Base-by-base conservation (phyloP, 2,329 filamentous ascomycete species). In the Alternaria viburni region DNA sequence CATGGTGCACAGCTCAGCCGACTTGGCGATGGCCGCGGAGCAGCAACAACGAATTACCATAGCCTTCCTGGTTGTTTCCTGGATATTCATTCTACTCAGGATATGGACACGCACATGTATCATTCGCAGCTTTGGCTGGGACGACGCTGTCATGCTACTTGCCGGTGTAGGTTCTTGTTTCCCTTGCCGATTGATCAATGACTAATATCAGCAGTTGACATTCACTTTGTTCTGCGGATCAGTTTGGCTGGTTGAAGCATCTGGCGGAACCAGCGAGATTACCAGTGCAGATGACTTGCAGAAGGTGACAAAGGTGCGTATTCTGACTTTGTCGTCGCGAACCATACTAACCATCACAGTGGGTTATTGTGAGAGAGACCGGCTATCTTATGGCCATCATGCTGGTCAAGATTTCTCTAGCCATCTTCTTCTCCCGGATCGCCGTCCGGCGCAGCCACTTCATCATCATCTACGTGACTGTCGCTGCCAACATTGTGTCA, bases 351-450 rank as follows among this genome's bases (percentile, higher is more conserved):
- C 49, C 3, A 25, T 21, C 7, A n/a, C n/a, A 81, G 79, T 77
- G 73, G 69, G 71, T 74, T 2, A 68, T 80, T 10, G 65, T 78
- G 2, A 73, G 76, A 46, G 79, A 83, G 59, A 72, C 71, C 12
- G 73, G 80, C 3, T 83, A 83, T 62, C 65, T 82, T 41, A 59
- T 78, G n/a, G 76, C 80, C 0, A 79, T 81, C 64, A 77, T 81
- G 62, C 66, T 78, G 15, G 67, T 83, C 62, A 84, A 84, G 65
- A 77, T 83, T 21, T 83, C 82, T 2, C 68, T 84, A 6, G 81
- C 77, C 8, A 76, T 84, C 36, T 83, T 83, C 71, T 82, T 83
- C 69, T 73, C 81, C 10, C 80, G 83, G 3, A 80, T 83, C 50
- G 74, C 83, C n/a, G 73, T 81, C 59, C 72, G 77, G 36, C 59